These are phyloP conservation scores for Skeletonema potamos DNA, from an alignment of 108 stramenopile species.

Conservation along the genomic window DNA sequence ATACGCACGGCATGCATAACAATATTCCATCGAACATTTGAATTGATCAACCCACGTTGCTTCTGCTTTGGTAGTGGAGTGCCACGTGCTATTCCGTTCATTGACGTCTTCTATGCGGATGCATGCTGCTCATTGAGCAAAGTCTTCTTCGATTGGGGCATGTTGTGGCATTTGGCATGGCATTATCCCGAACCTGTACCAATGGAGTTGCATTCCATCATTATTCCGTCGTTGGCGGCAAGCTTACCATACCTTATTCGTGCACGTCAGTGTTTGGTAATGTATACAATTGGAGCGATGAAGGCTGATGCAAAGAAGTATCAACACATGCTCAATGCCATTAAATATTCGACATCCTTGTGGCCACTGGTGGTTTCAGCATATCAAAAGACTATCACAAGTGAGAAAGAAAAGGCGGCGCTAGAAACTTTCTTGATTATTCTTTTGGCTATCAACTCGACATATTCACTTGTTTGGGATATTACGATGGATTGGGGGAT, in stretches of 20 bases:
- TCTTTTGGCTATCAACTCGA: slow-evolving; percentile 72
- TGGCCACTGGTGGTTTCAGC: slow-evolving; percentile 78
- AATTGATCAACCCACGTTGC: slow-evolving; percentile 77
- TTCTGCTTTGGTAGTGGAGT: slow-evolving; percentile 40
- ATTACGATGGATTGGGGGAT: slow-evolving; percentile 90
- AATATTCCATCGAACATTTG: slow-evolving; percentile 61
- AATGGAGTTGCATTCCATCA: slow-evolving; percentile 60
- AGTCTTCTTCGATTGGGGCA: slow-evolving; percentile 91
- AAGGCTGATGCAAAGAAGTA: slow-evolving; percentile 70
- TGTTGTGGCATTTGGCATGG: slow-evolving; percentile 73
- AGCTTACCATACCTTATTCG: slow-evolving; percentile 82
- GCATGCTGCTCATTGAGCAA: slow-evolving; percentile 81
- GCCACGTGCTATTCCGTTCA: slow-evolving; percentile 75
- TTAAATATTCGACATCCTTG: slow-evolving; percentile 80
- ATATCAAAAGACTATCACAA: slow-evolving; percentile 68
- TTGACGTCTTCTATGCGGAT: slow-evolving; percentile 89
- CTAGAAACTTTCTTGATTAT: slow-evolving; percentile 59
- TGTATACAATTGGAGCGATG: slow-evolving; percentile 69
- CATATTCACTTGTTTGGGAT: slow-evolving; percentile 72
- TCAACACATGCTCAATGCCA: slow-evolving; percentile 78
- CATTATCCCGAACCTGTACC: slow-evolving; percentile 84
- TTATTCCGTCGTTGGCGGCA: slow-evolving; percentile 70
- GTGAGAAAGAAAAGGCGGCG: slow-evolving; percentile 28
- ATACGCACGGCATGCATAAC: slow-evolving; percentile 56
- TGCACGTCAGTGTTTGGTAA: slow-evolving; percentile 81